Evolutionary conservation across 2,329 filamentous ascomycete genomes (phyloP).

Genomic region (Elsinoe ampelina): DNA sequence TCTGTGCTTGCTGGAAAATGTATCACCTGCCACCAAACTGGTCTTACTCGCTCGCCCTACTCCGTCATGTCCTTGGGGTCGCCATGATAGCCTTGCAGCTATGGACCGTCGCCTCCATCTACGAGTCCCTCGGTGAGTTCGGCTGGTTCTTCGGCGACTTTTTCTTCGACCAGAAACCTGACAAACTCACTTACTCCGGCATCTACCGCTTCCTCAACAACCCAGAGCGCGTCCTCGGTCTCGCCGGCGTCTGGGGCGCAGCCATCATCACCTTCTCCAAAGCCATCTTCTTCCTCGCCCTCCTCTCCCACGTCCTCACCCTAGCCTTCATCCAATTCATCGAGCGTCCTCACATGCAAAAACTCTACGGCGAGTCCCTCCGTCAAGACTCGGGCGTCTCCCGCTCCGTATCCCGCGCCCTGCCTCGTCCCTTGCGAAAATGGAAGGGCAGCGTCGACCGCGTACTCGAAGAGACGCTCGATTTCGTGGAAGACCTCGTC

Average conservation of each 20-base stretch:
- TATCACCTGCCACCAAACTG: slow-evolving; percentile 81
- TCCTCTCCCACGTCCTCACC: slow-evolving; percentile 76
- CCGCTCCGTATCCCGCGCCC: slow-evolving; percentile 77
- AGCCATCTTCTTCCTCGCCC: slow-evolving; percentile 74
- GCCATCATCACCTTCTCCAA: slow-evolving; percentile 88
- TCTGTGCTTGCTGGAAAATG: slow-evolving; percentile 93
- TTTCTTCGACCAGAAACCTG: slow-evolving; percentile 78
- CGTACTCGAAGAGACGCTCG: slow-evolving; percentile 74
- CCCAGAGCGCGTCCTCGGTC: slow-evolving; percentile 84
- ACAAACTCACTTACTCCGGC: slow-evolving; percentile 83
- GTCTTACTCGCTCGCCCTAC: slow-evolving; percentile 72
- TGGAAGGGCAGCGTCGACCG: slow-evolving; percentile 82
- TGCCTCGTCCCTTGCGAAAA: slow-evolving; percentile 73
- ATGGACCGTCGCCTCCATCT: slow-evolving; percentile 89
- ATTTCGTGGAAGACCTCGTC: slow-evolving; percentile 85
- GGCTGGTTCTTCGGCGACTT: slow-evolving; percentile 99
- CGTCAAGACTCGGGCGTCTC: slow-evolving; percentile 83
- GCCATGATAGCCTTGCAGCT: slow-evolving; percentile 76
- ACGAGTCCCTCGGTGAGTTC: slow-evolving; percentile 92
- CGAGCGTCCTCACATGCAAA: slow-evolving; percentile 96
- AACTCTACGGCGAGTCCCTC: slow-evolving; percentile 79
- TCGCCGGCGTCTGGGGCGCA: slow-evolving; percentile 90
- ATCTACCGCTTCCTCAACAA: slow-evolving; percentile 99
- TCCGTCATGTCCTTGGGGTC: slow-evolving; percentile 78
- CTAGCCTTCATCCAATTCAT: slow-evolving; percentile 85